Percentiles rank a stretch among this genome's conserved stretches.
These are phyloP conservation scores for Dipodascus albidus DNA, from an alignment of 805 yeast genomes.

Conservation along the genomic window DNA sequence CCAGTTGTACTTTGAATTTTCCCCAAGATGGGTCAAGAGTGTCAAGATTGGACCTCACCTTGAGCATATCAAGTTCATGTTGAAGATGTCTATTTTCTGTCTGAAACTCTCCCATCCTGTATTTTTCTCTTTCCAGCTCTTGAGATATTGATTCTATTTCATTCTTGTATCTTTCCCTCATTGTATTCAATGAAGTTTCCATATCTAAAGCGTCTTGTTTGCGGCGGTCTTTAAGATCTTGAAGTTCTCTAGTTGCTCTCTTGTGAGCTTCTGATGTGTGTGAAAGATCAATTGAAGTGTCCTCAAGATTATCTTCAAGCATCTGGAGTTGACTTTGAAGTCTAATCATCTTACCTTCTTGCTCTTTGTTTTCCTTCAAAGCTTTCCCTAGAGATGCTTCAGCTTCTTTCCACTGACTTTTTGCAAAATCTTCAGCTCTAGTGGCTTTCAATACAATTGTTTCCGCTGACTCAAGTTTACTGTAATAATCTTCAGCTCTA, in stretches of 20 bases:
- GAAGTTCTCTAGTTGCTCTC: slow-evolving; percentile 44
- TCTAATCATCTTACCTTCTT: slow-evolving; percentile 41
- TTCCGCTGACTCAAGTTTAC: slow-evolving; percentile 70
- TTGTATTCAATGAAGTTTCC: slow-evolving; percentile 36
- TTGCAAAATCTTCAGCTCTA: slow-evolving; percentile 45
- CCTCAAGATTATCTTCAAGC: slow-evolving; percentile 45
- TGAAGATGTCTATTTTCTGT: slow-evolving; percentile 33
- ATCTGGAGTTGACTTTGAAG: slow-evolving; percentile 39
- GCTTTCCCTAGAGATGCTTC: slow-evolving; percentile 35
- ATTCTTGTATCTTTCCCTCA: slow-evolving; percentile 18
- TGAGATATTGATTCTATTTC: slow-evolving; percentile 21
- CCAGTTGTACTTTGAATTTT: slow-evolving; percentile 9
- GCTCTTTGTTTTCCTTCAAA: slow-evolving; percentile 38
- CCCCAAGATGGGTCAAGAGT: slow-evolving; percentile 5
- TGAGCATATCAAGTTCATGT: slow-evolving; percentile 9
- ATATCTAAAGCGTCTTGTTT: slow-evolving; percentile 59
- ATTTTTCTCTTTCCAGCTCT: slow-evolving; percentile 20
- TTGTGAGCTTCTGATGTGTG: slow-evolving; percentile 37
- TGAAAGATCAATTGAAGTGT: slow-evolving; percentile 42
- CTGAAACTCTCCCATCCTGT: slow-evolving; percentile 46
- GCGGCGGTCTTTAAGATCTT: slow-evolving; percentile 41
- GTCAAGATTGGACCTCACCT: background rate
- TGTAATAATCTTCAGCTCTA: slow-evolving; percentile 63
- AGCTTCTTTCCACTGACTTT: slow-evolving; percentile 42
- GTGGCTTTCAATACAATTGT: slow-evolving; percentile 52